These are phyloP conservation scores for Parietichytrium sp. DNA, from an alignment of 108 stramenopile genomes.

Conservation along the genomic window DNA sequence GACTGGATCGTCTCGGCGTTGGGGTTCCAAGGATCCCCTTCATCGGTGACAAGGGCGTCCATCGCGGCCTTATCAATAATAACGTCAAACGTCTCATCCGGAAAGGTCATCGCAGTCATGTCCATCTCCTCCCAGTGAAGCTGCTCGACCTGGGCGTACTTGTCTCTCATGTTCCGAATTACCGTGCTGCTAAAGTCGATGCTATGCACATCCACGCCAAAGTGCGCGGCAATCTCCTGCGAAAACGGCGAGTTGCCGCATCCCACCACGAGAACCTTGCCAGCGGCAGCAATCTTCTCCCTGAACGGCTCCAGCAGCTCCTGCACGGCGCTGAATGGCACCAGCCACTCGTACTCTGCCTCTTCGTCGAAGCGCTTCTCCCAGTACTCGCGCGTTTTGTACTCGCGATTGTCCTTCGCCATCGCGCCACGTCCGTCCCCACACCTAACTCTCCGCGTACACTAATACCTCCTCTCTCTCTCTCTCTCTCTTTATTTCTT, in stretches of 20 bases:
- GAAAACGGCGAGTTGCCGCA: conserved; percentile 42
- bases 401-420: too few relatives aligned
- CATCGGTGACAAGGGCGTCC: conserved; percentile 66
- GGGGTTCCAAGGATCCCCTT: conserved; percentile 70
- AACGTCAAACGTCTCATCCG: conserved; percentile 59
- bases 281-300: conserved; percentile 59
- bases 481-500: too few relatives aligned
- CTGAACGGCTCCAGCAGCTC: conserved; percentile 38
- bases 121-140: conserved; percentile 62
- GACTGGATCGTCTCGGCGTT: neutral
- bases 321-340: conserved; percentile 22
- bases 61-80: conserved; percentile 74
- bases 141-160: neutral
- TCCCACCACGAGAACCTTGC: conserved; percentile 46
- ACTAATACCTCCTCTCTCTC: too few relatives aligned
- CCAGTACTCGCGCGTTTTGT: conserved; percentile 62
- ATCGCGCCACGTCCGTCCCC: too few relatives aligned
- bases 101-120: conserved; percentile 55
- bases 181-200: conserved; percentile 50
- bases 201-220: neutral
- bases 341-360: conserved; percentile 61
- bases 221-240: neutral
- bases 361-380: conserved; percentile 61
- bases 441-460: too few relatives aligned
- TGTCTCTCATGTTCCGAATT: conserved; percentile 39